Base-by-base conservation (phyloP, 192 early-diverging fungal genomes). In the Thamnidium elegans region DNA sequence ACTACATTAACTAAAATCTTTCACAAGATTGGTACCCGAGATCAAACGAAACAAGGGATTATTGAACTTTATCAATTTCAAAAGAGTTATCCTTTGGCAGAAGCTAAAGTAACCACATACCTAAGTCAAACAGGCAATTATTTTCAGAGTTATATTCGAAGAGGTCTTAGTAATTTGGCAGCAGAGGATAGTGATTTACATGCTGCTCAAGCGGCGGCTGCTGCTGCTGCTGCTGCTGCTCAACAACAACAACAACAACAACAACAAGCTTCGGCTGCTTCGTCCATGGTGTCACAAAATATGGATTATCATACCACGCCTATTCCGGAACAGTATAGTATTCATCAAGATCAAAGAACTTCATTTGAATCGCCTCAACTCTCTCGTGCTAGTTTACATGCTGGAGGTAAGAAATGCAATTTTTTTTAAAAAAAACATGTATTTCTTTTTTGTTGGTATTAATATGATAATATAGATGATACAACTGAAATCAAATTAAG, bases 141-240 rank as follows among this genome's bases (percentile, higher is more conserved):
- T 63, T 91, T 90, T 62, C 85, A 88, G 69, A 82, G 82, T 46
- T 93, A 91, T 66, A 93, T 92, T 32, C 77, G 84, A 54, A 76
- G 90, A 31, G 90, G 81, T 7, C 74, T 90, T 23, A 72, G 73
- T 20, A 80, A 85, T 36, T 51, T 88, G 62, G 87, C 78, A 7
- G 74, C 79, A 10, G 82, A 87, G 39, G 84, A 83, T 39, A 69
- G 68, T 58, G 60, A 79, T 31, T 54, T 68, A 47, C 59, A 52
- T 7, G 65, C 56, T 13, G 30, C 30, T 19, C 32, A 66, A 66
- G 63, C 75, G 59, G 47, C 72, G 48, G 39, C 23, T 43, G 50
- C 47, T 0, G 48, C 39, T 14, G 31, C 56, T 1, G 56, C 48
- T 11, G 19, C 26, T 19, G 56, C 44, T 17, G n/a, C n/a, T n/a